phyloP scores from a whole-genome alignment of 352 stramenopile species.

The Thraustotheca clavata region DNA sequence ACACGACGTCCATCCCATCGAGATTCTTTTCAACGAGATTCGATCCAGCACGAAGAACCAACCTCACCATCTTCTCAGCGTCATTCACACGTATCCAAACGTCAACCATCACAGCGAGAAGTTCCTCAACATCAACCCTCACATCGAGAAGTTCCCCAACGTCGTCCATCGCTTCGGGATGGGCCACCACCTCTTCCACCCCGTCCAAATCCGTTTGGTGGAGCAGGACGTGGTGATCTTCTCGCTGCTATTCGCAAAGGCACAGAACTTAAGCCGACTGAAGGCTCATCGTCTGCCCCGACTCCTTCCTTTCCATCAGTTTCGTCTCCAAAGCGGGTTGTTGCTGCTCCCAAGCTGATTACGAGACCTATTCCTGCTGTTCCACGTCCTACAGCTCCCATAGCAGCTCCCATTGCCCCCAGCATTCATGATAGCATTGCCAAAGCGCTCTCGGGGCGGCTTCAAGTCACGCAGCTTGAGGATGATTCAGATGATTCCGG shows the following conservation, averaged over 20 bases:
- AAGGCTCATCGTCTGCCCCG: neutral
- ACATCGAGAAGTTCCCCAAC: neutral
- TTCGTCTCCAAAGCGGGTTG: neutral
- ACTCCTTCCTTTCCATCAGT: neutral
- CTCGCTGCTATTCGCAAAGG: conserved; percentile 70
- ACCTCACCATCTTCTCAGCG: neutral
- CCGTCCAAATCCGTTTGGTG: conserved; percentile 57
- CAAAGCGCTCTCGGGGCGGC: conserved; percentile 67
- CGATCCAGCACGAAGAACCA: neutral
- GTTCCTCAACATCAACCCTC: neutral
- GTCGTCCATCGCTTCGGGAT: neutral
- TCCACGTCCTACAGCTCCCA: conserved; percentile 34
- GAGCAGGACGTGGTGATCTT: conserved; percentile 51
- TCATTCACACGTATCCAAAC: too few species aligned
- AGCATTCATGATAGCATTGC: conserved; percentile 68
- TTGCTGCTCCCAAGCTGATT: neutral
- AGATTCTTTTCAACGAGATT: too few species aligned
- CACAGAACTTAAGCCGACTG: conserved; percentile 40
- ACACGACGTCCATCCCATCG: too few species aligned
- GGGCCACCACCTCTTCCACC: neutral
- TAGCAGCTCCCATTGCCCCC: conserved; percentile 34
- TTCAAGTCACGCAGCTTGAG: conserved; percentile 77
- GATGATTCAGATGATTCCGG: conserved; percentile 48
- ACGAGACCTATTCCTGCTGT: conserved; percentile 2
- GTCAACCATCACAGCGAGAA: neutral